Percentiles rank a stretch among this genome's conserved stretches.
Conservation (phyloP, 768 basidiomycete species). For the Cyathus striatus region DNA sequence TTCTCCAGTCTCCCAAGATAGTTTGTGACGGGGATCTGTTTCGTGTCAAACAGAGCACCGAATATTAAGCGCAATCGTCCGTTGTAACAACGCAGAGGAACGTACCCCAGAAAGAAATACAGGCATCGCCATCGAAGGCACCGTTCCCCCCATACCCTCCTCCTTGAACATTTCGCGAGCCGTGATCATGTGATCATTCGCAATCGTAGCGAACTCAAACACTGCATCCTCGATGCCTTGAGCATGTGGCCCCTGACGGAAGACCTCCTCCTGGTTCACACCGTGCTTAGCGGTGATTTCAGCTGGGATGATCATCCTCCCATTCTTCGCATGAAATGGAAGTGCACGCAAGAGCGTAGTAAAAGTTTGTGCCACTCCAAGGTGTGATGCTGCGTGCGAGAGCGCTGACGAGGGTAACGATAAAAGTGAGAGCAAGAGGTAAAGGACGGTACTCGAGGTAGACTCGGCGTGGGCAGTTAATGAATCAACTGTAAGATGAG, state of each 20-base stretch:
- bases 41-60: slow-evolving; percentile 5
- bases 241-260: slow-evolving; percentile 49
- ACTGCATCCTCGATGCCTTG: slow-evolving; percentile 71
- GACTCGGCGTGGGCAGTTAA: slow-evolving; percentile 73
- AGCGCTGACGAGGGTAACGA: slow-evolving; percentile 45
- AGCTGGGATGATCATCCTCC: slow-evolving; percentile 72
- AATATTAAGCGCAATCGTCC: slow-evolving; percentile 13
- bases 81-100: slow-evolving; percentile 18
- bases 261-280: slow-evolving; percentile 77
- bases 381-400: slow-evolving; percentile 78
- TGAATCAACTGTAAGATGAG: slow-evolving; percentile 63
- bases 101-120: slow-evolving; percentile 70
- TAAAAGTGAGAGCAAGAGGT: slow-evolving; percentile 68
- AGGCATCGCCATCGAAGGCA: slow-evolving; percentile 59
- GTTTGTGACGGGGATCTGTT: slow-evolving; percentile 61
- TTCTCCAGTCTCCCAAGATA: slow-evolving; percentile 65
- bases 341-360: slow-evolving; percentile 69
- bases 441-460: slow-evolving; percentile 74
- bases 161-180: slow-evolving; percentile 66
- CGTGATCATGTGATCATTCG: slow-evolving; percentile 75
- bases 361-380: slow-evolving; percentile 71
- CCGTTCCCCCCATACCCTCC: slow-evolving; percentile 38
- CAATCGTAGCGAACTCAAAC: slow-evolving; percentile 76
- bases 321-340: slow-evolving; percentile 69
- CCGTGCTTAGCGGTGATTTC: slow-evolving; percentile 77